phyloP scores from a whole-genome alignment of 176 grass and related monocot genomes.

The Areca catechu region DNA sequence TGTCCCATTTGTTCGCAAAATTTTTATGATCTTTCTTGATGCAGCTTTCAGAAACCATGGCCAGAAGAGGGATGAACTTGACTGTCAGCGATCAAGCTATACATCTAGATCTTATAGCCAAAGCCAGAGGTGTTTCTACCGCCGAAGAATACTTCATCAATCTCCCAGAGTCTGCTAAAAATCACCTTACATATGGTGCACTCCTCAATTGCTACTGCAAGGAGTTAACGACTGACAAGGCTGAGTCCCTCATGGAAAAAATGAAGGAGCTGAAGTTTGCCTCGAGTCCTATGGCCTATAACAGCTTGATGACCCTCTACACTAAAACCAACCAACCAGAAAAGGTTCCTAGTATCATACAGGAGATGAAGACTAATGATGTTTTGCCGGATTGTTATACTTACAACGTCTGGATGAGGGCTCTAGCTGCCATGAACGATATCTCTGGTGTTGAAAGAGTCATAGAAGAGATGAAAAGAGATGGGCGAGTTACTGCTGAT shows the following conservation, averaged over 20 bases:
- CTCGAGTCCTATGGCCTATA: slow-evolving; percentile 72
- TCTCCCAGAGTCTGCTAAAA: slow-evolving; percentile 78
- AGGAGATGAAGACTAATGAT: slow-evolving; percentile 78
- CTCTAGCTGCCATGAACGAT: slow-evolving; percentile 52
- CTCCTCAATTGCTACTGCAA: slow-evolving; percentile 96
- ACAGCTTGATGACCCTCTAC: slow-evolving; percentile 89
- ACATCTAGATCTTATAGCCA: slow-evolving; percentile 67
- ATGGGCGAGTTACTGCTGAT: slow-evolving; percentile 80
- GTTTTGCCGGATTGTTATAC: slow-evolving; percentile 72
- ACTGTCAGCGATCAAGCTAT: slow-evolving; percentile 87
- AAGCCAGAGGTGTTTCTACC: slow-evolving; percentile 62
- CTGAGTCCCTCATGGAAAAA: slow-evolving; percentile 69
- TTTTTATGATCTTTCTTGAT: slow-evolving; percentile 8
- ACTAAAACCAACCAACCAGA: slow-evolving; percentile 58
- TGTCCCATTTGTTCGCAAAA: too few relatives aligned
- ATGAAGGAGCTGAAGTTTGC: slow-evolving; percentile 86
- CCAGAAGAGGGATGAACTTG: slow-evolving; percentile 80
- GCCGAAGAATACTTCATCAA: slow-evolving; percentile 94
- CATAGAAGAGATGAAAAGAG: slow-evolving; percentile 90
- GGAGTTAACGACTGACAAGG: slow-evolving; percentile 51
- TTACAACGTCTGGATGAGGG: slow-evolving; percentile 95
- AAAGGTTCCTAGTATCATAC: slow-evolving; percentile 64
- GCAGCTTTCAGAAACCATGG: slow-evolving; percentile 75
- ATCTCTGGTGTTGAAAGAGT: slow-evolving; percentile 78
- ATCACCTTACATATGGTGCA: slow-evolving; percentile 78